Evolutionary conservation across 2,329 filamentous ascomycete genomes (phyloP).

Genomic region (Claviceps purpurea): DNA sequence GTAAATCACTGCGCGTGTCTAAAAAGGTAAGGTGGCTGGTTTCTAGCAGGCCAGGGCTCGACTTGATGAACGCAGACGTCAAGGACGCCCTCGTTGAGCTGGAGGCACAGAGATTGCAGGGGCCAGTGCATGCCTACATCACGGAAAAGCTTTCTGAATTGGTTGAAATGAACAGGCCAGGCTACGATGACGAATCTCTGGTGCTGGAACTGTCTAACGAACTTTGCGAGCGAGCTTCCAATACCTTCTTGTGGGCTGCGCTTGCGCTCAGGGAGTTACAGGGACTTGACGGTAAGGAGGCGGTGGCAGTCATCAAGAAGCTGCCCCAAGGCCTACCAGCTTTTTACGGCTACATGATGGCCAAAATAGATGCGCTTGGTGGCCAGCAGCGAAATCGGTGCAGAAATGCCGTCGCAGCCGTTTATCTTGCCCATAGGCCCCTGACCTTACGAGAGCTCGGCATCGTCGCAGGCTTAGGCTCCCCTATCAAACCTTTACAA

Average conservation of each 20-base stretch:
- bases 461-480: conserved; percentile 11
- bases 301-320: conserved; percentile 3
- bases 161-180: neutral
- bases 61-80: conserved; percentile 17
- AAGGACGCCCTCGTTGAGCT: conserved; percentile 23
- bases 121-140: conserved; percentile 25
- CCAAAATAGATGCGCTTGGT: conserved; percentile 1
- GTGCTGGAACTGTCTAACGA: conserved; percentile 4
- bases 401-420: conserved; percentile 7
- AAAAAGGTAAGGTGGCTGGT: conserved; percentile 25
- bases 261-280: conserved; percentile 7
- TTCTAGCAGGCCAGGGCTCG: conserved; percentile 22
- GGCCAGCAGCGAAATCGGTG: conserved; percentile 1
- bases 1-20: conserved; percentile 12
- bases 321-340: conserved; percentile 4
- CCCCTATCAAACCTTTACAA: conserved; percentile 7
- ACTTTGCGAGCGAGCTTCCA: conserved; percentile 5
- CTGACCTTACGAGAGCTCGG: conserved; percentile 20
- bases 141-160: conserved; percentile 16
- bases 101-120: conserved; percentile 20
- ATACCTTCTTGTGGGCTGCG: conserved; percentile 11
- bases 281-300: conserved; percentile 5
- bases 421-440: conserved; percentile 19
- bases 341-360: conserved; percentile 4
- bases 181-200: conserved; percentile 2